A percentile compares a stretch with the other conserved stretches of the same genome.
These are phyloP conservation scores for Brassica rapa DNA, from an alignment of 345 rosid genomes.

Conservation along the genomic window DNA sequence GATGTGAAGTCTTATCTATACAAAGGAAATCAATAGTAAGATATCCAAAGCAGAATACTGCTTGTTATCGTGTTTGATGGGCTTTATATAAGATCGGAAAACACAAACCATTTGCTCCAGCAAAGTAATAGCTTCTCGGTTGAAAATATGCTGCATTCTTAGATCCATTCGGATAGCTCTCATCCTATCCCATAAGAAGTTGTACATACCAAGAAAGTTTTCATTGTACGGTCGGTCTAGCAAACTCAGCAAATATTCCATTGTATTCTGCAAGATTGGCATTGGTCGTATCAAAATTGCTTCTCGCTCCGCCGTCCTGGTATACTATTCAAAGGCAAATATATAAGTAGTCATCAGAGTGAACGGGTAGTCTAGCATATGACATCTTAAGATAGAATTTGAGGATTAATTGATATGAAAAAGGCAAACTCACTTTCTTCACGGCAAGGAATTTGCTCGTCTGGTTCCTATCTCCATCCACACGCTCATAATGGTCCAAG, in stretches of 20 bases:
- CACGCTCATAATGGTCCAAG: constrained; percentile 88
- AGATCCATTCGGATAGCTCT: constrained; percentile 96
- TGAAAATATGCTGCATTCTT: constrained; percentile 95
- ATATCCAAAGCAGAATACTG: constrained; percentile 11
- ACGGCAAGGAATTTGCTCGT: constrained; percentile 80
- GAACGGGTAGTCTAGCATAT: background rate
- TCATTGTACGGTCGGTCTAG: constrained; percentile 82
- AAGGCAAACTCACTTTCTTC: constrained; percentile 53
- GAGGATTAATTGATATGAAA: background rate
- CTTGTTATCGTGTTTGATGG: background rate
- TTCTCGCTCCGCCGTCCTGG: constrained; percentile 94
- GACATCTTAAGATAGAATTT: constrained; percentile 24
- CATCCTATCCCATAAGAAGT: constrained; percentile 99
- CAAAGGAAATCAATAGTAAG: constrained; percentile 39
- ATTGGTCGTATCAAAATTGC: constrained; percentile 85
- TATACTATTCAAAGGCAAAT: constrained; percentile 59
- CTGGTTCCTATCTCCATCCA: constrained; percentile 94
- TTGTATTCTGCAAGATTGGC: constrained; percentile 79
- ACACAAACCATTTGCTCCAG: constrained; percentile 91
- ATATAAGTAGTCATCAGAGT: constrained; percentile 36
- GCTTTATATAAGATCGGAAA: constrained; percentile 11
- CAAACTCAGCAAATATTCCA: constrained; percentile 76
- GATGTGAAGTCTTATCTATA: constrained; percentile 94
- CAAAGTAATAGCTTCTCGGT: constrained; percentile 74
- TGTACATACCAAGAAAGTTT: constrained; percentile 79